Evolutionary conservation across 345 rosid genomes (phyloP).

Genomic region (Gossypium anomalum): DNA sequence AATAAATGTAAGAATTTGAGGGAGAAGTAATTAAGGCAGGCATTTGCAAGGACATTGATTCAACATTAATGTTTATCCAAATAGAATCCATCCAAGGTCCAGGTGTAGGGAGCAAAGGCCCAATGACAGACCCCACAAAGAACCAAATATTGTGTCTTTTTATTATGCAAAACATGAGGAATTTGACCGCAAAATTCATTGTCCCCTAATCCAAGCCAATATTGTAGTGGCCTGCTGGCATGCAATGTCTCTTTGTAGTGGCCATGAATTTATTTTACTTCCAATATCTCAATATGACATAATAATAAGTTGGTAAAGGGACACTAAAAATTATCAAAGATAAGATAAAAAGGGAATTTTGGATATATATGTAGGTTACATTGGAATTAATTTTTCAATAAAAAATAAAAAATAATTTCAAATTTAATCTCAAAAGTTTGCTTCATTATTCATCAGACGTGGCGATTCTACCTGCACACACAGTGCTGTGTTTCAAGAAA

Average conservation of each 20-base stretch:
- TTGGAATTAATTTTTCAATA: neutral
- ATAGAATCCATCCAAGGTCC: neutral
- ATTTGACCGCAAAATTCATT: constrained; percentile 1
- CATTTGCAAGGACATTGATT: neutral
- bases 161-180: neutral
- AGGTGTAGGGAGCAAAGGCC: neutral
- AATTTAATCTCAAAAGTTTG: neutral
- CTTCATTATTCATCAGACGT: neutral
- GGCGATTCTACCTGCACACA: neutral
- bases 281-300: neutral
- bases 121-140: neutral
- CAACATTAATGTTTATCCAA: neutral
- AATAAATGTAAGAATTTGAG: neutral
- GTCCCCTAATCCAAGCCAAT: constrained; percentile 12
- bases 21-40: too few relatives aligned
- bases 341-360: constrained; percentile 6
- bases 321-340: neutral
- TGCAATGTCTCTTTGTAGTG: constrained; percentile 3
- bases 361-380: neutral
- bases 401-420: neutral
- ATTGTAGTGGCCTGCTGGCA: constrained; percentile 2
- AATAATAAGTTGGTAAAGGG: neutral
- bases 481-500: neutral
- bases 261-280: neutral
- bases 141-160: constrained; percentile 4